phyloP scores from a whole-genome alignment of 345 rosid genomes.

The Melaleuca quinquenervia region DNA sequence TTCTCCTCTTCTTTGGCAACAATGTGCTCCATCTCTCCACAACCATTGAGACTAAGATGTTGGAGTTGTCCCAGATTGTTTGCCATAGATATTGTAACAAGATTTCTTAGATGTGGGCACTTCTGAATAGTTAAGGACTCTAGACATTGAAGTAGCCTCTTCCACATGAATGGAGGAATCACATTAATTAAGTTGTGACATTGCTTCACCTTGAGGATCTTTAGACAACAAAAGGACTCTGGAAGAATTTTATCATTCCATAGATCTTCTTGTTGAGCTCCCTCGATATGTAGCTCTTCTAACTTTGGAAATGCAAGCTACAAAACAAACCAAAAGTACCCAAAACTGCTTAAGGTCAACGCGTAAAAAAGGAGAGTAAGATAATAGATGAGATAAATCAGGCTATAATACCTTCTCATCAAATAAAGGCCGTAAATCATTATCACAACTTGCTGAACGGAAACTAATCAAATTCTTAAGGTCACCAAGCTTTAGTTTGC shows the following conservation, averaged over 20 bases:
- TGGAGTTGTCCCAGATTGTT: not conserved
- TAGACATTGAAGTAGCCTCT: not conserved
- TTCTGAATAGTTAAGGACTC: not conserved
- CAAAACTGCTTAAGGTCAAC: not conserved
- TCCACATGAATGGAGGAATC: not conserved
- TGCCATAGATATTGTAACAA: not conserved
- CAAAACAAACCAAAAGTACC: not conserved
- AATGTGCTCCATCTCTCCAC: not conserved
- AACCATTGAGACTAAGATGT: not conserved
- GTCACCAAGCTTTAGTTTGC: not conserved
- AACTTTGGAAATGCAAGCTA: not conserved
- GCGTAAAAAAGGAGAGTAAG: not conserved
- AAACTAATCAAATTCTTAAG: not conserved
- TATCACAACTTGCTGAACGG: fast-evolving
- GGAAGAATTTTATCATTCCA: no score
- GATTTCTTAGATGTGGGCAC: not conserved
- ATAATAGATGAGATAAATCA: not conserved
- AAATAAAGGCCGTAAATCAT: not conserved
- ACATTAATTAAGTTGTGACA: no score
- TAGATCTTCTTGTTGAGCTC: no score
- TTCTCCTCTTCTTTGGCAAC: no score
- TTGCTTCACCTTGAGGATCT: no score
- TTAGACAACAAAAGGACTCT: no score
- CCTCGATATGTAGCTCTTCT: no score
- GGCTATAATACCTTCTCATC: not conserved